These are phyloP conservation scores for Globisporangium cystogenes DNA, from an alignment of 352 stramenopile genomes.

Conservation along the genomic window DNA sequence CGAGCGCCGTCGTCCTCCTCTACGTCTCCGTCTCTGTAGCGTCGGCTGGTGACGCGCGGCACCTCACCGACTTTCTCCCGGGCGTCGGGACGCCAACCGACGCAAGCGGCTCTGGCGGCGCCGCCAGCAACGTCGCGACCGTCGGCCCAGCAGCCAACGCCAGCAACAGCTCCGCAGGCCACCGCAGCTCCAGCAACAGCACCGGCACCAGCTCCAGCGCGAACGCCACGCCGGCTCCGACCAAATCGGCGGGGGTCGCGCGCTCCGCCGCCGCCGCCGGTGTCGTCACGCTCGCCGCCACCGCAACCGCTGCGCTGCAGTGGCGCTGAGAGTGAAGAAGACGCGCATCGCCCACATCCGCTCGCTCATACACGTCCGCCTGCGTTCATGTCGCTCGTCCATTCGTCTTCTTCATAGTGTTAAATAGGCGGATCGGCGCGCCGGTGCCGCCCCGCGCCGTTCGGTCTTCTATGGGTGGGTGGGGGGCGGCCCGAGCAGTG, in stretches of 20 bases:
- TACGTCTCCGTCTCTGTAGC: conserved; percentile 1
- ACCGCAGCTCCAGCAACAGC: too few relatives aligned
- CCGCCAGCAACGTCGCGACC: conserved; percentile 8
- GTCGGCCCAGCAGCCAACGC: conserved; percentile 1
- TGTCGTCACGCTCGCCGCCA: conserved; percentile 19
- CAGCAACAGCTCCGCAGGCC: conserved; percentile 8
- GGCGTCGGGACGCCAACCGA: conserved; percentile 7
- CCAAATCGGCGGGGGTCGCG: not conserved
- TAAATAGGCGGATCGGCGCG: not conserved
- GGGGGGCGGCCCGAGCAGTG: not conserved
- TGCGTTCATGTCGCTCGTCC: not conserved
- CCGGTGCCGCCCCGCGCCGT: not conserved
- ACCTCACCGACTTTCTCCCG: conserved; percentile 9
- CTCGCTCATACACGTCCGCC: not conserved
- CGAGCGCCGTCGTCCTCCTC: conserved; percentile 2
- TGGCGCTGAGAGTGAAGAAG: not conserved
- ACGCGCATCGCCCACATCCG: too few relatives aligned
- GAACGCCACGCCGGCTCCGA: conserved; percentile 13
- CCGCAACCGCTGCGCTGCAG: conserved; percentile 12
- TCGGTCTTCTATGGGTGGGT: conserved; percentile 4
- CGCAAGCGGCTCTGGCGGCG: conserved; percentile 7
- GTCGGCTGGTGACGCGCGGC: not conserved
- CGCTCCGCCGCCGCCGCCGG: conserved; percentile 12
- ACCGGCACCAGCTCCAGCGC: conserved; percentile 7
- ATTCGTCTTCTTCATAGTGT: conserved; percentile 4